Base-by-base conservation (phyloP, 805 yeast species). In the Lipomyces oligophaga region DNA sequence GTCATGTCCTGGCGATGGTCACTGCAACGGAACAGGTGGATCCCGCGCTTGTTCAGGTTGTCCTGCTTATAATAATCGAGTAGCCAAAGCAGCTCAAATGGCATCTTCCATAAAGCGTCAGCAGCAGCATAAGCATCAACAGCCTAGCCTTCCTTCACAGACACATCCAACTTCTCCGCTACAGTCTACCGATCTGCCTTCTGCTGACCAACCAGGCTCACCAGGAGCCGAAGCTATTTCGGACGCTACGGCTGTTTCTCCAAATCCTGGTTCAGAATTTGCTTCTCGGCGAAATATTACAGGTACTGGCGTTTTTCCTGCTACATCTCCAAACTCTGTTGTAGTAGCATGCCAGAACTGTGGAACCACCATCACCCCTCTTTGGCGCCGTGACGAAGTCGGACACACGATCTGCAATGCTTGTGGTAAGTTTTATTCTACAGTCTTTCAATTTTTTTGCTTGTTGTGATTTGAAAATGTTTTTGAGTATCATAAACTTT, bases 361-460 rank as follows among this genome's bases (percentile, higher is more conserved):
- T 67, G 81, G 80, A 2, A 83, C 93, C 10, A 85, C 93, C 1
- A 83, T 83, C 46, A 85, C 95, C 0, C 95, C 95, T 0, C 67
- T 85, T 10, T 85, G 95, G 95, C 73, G 95, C 61, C 70, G 95
- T 52, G 89, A 85, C 62, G 88, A 80, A 54, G 73, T 72, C 4
- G 95, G 95, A 3, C 81, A 85, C 58, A 83, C 88, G 21, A 85
- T 86, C 20, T 85, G 95, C 70, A 85, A 85, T 60, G 95, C 95
- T 0, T 85, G 95, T 67, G 95, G 88, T 2, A 43, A 25, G 58
- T 39, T 21, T n/a, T 32, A 6, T 38, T 34, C 33, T 10, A 15
- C 20, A 18, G 20, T 15, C 30, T n/a, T 25, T n/a, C 19, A 16
- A 5, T 20, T 28, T 20, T 27, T 35, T 8, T 7, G 20, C 34